Conservation (phyloP, 768 basidiomycete genomes). For the Kockovaella imperatae region DNA sequence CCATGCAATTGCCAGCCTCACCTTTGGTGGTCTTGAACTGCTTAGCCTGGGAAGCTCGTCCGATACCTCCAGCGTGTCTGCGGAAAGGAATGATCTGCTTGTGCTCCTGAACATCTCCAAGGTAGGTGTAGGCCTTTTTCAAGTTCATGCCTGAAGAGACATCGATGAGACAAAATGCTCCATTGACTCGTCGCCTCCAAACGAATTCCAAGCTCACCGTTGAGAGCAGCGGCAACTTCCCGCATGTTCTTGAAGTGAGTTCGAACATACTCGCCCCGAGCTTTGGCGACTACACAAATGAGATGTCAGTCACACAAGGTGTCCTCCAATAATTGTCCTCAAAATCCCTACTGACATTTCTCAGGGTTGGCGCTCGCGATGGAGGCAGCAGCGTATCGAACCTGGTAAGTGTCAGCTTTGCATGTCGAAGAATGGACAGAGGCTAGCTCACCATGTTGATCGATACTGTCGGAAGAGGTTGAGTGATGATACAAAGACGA, state of each 20-base stretch:
- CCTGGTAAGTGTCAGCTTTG: constrained; percentile 41
- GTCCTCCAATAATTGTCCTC: neutral
- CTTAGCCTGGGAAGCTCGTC: constrained; percentile 88
- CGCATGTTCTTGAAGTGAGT: constrained; percentile 99
- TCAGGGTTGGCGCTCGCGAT: constrained; percentile 78
- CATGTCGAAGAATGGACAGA: neutral
- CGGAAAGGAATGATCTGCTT: constrained; percentile 95
- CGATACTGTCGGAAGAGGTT: neutral
- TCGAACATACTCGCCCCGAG: constrained; percentile 92
- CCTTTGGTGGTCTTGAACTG: constrained; percentile 95
- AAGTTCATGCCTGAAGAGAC: constrained; percentile 69
- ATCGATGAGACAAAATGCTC: neutral
- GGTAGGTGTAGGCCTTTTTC: constrained; percentile 89
- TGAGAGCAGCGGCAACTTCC: constrained; percentile 90
- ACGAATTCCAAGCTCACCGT: constrained; percentile 53
- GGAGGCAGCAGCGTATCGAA: constrained; percentile 87
- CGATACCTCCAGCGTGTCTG: constrained; percentile 89
- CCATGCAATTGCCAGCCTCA: constrained; percentile 47
- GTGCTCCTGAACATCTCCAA: constrained; percentile 89
- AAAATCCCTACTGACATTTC: constrained; percentile 62
- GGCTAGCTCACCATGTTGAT: constrained; percentile 1
- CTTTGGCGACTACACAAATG: constrained; percentile 62
- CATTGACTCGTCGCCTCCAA: neutral
- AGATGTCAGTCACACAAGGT: constrained; percentile 1
- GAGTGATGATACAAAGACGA: neutral